Evolutionary conservation across 2,329 filamentous ascomycete genomes (phyloP).

Genomic region (Chrysoporthe austroafricana): DNA sequence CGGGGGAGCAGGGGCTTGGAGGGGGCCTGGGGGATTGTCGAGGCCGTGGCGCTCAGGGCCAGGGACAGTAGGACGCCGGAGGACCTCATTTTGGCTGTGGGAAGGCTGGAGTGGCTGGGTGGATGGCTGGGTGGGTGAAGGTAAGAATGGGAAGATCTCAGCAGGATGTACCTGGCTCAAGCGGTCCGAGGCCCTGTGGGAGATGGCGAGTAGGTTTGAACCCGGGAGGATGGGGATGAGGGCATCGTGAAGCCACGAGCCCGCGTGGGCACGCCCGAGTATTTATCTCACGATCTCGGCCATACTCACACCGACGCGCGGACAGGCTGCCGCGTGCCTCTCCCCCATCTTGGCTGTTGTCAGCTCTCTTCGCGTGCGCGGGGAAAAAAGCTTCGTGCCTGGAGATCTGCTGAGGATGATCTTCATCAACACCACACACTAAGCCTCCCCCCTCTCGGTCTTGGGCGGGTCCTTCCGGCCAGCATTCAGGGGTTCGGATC

Average conservation of each 20-base stretch:
- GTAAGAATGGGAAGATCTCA: neutral
- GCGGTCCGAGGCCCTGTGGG: neutral
- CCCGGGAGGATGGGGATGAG: neutral
- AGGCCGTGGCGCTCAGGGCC: conserved; percentile 5
- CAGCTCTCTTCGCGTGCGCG: neutral
- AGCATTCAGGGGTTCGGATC: neutral
- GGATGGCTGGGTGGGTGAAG: neutral
- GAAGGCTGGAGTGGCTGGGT: neutral
- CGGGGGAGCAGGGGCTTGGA: neutral
- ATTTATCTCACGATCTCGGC: neutral
- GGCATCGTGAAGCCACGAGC: neutral
- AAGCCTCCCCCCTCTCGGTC: too few relatives aligned
- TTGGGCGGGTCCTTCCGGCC: neutral
- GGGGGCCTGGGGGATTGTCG: neutral
- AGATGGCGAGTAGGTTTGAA: neutral
- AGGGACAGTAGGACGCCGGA: conserved; percentile 2
- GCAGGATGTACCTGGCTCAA: neutral
- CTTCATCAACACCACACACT: neutral
- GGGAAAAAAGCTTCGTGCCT: neutral
- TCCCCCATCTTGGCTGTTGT: neutral
- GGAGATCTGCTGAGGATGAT: neutral
- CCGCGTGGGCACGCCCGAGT: neutral
- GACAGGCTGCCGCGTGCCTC: neutral
- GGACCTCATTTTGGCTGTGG: conserved; percentile 16
- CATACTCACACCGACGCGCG: neutral